Base-by-base conservation (phyloP, 1,284 basidiomycete genomes). In the Marasmius sp. region DNA sequence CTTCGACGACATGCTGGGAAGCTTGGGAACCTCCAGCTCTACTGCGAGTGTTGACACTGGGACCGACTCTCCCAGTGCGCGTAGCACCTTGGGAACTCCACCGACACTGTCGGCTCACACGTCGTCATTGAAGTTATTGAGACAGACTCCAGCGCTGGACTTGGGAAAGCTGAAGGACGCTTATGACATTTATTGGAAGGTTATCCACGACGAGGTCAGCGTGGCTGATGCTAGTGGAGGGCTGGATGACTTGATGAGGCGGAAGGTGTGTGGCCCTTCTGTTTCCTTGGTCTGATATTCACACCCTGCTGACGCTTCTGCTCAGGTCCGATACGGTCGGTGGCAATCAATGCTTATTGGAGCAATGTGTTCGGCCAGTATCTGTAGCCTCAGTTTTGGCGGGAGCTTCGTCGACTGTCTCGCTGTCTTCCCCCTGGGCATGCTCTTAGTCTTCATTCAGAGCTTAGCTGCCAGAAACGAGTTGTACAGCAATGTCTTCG, bases 401-500 rank as follows among this genome's bases (percentile, higher is more conserved):
- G 92, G 92, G 0, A 89, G 86, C 41, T 92, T 97, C 71, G 81
- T 95, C 70, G 94, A 97, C 75, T 85, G 86, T 12, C 75, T 95
- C 41, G 81, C 88, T 59, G 81, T 86, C 1, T 90, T 91, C 66
- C 92, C 93, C 0, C 82, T 97, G 11, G 94, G 95, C 12, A 85
- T 85, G n/a, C 78, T 95, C 10, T 81, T 97, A 36, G 87, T 93
- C 20, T 75, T 79, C 50, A 83, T 93, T n/a, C 93, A 95, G 71
- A 79, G 90, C 57, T 72, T 93, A 43, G 88, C 89, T 10, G 85
- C 85, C 9, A 81, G 86, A 64, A 92, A 93, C 69, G 93, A 95
- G 74, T 76, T 97, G 43, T 95, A 94, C 72, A 88, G 86, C 14
- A 94, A 94, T 65, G 84, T 94, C 36, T 94, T 95, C 68, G 95